Percentiles rank a stretch among this genome's conserved stretches.
phyloP scores from a whole-genome alignment of 306 rosid genomes.

The Vigna nakashimae region DNA sequence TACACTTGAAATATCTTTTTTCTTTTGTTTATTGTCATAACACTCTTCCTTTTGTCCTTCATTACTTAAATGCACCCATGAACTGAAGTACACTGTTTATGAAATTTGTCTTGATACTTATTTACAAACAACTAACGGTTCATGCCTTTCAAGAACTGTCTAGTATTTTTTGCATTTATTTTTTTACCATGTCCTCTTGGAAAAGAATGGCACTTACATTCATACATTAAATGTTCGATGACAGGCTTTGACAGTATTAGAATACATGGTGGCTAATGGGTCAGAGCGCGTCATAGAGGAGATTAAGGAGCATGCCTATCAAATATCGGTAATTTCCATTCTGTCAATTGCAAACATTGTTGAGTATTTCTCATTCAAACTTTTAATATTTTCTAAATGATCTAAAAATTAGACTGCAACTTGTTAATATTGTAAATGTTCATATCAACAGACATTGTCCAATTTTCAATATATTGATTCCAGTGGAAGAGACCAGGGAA shows the following conservation, averaged over 20 bases:
- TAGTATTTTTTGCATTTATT: constrained; percentile 21
- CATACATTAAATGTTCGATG: constrained; percentile 31
- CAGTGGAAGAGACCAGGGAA: constrained; percentile 92
- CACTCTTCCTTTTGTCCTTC: neutral
- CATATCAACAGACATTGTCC: constrained; percentile 71
- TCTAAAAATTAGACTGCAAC: constrained; percentile 30
- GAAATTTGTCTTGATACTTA: neutral
- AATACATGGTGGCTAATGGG: constrained; percentile 86
- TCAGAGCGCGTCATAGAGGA: constrained; percentile 91
- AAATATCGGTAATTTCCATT: constrained; percentile 70
- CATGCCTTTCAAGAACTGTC: neutral
- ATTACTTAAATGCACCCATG: neutral
- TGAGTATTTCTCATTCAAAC: neutral
- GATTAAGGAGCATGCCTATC: constrained; percentile 81
- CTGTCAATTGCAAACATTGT: constrained; percentile 10
- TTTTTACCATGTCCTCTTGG: neutral
- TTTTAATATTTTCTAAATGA: neutral
- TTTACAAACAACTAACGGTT: neutral
- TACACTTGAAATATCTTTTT: constrained; percentile 9
- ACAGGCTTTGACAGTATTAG: constrained; percentile 85
- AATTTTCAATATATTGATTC: constrained; percentile 88
- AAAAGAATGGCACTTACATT: neutral
- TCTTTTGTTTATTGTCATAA: neutral
- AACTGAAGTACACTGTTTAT: neutral
- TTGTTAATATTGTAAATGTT: constrained; percentile 35